Conservation (phyloP, 257 asterid species). For the Jacaranda mimosifolia region DNA sequence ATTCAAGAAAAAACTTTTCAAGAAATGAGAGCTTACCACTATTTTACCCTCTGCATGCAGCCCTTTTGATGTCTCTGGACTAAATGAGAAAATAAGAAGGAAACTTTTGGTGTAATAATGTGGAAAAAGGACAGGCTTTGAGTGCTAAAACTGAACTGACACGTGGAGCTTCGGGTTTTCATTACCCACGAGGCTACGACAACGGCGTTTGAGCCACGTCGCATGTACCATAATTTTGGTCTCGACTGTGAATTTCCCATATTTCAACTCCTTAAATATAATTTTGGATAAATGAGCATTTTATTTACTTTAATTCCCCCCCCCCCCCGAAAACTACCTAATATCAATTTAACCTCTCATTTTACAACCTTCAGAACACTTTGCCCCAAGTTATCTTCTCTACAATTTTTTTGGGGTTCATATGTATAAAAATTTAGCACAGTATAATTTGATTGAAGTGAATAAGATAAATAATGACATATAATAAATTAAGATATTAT, state of each 20-base stretch:
- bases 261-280: not conserved
- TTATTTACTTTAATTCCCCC: not conserved
- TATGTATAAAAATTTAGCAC: no score
- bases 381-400: no score
- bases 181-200: not conserved
- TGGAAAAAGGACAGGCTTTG: not conserved
- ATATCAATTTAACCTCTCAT: no score
- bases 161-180: slow-evolving; percentile 17
- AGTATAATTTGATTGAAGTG: no score
- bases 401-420: no score
- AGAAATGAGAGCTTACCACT: slow-evolving; percentile 24
- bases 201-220: slow-evolving; percentile 5
- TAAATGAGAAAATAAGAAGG: slow-evolving; percentile 3
- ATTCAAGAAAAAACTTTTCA: not conserved
- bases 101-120: not conserved
- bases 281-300: not conserved
- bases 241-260: not conserved
- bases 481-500: no score
- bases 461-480: no score
- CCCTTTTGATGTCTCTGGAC: not conserved
- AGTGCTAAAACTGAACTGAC: not conserved
- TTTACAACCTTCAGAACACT: no score
- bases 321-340: not conserved
- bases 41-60: slow-evolving; percentile 28
- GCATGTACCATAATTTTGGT: not conserved